These are phyloP conservation scores for Phialophora tarda DNA, from an alignment of 2,329 filamentous ascomycete species.

Conservation along the genomic window DNA sequence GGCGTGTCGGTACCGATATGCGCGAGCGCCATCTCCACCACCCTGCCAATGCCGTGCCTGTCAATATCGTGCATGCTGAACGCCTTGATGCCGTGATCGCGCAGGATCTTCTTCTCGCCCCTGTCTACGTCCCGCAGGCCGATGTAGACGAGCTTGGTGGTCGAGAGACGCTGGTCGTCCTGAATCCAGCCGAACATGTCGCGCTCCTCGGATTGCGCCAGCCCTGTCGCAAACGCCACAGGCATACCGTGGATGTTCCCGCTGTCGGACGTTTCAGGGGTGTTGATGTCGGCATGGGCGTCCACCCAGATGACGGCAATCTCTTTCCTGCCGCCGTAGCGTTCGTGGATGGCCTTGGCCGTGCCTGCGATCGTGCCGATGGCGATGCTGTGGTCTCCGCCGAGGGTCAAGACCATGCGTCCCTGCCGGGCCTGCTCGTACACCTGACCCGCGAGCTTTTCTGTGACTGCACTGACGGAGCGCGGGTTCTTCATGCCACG, in stretches of 20 bases:
- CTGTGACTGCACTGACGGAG: constrained; percentile 82
- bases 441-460: constrained; percentile 79
- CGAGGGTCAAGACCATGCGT: constrained; percentile 87
- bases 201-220: constrained; percentile 75
- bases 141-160: constrained; percentile 94
- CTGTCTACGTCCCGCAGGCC: constrained; percentile 89
- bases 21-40: constrained; percentile 97
- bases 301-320: constrained; percentile 98
- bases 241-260: constrained; percentile 99
- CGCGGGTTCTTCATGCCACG: constrained; percentile 94
- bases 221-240: constrained; percentile 84
- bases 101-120: constrained; percentile 91
- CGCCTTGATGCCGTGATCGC: constrained; percentile 88
- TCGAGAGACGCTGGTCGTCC: constrained; percentile 62
- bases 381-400: constrained; percentile 94
- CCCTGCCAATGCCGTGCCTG: constrained; percentile 88
- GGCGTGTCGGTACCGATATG: constrained; percentile 94
- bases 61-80: constrained; percentile 99
- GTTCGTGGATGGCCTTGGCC: constrained; percentile 82
- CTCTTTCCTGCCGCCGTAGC: constrained; percentile 70
- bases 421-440: constrained; percentile 84
- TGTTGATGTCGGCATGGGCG: constrained; percentile 97
- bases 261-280: constrained; percentile 83
- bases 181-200: constrained; percentile 90
- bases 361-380: constrained; percentile 91